Base-by-base conservation (phyloP, 768 basidiomycete species). In the Xerocomus potaroensis region DNA sequence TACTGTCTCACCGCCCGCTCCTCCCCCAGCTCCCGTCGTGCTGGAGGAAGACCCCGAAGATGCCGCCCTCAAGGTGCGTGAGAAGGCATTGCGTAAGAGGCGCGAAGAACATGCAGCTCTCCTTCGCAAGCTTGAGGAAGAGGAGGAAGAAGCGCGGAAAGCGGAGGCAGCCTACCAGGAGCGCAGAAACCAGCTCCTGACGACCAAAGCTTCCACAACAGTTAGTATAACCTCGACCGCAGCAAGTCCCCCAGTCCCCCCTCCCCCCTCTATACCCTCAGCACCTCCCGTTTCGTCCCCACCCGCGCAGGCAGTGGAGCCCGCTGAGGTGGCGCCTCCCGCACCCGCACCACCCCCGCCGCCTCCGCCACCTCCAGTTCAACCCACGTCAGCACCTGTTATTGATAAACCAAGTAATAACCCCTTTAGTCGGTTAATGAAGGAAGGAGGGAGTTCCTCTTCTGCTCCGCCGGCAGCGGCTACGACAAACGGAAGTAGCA, bases 1-100 rank as follows among this genome's bases (percentile, higher is more conserved):
- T 31, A 75, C 76, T 6, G 68, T 73, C 45, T 71, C 81, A 11
- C 85, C 90, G 51, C 81, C 80, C 0, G 86, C 66, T 2, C 37
- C 56, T 9, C 35, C 50, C 3, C 63, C 62, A 26, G 53, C 58
- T 0, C 66, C 71, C 8, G 60, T 62, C 5, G 70, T 48, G 18
- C 77, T 76, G 3, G 69, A 75, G 47, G 74, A 83, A 35, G 91
- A 95, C 54, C 81, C 81, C 0, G 91, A 92, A 62, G 94, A 96
- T 50, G 80, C 76, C 35, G 74, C 69, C 14, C 61, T 96, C 9
- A 76, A 75, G 44, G 79, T 74, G 11, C 78, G 85, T 11, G 87
- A 92, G 62, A 86, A 78, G 49, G 78, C 76, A 3, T 58, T 92
- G n/a, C 73, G 74, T 41, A 86, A 84, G 62, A 82, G 82, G 50